Evolutionary conservation across 768 basidiomycete genomes (phyloP), one percentile per base, ranked within the genome.

Genomic region (Mycena amicta): DNA sequence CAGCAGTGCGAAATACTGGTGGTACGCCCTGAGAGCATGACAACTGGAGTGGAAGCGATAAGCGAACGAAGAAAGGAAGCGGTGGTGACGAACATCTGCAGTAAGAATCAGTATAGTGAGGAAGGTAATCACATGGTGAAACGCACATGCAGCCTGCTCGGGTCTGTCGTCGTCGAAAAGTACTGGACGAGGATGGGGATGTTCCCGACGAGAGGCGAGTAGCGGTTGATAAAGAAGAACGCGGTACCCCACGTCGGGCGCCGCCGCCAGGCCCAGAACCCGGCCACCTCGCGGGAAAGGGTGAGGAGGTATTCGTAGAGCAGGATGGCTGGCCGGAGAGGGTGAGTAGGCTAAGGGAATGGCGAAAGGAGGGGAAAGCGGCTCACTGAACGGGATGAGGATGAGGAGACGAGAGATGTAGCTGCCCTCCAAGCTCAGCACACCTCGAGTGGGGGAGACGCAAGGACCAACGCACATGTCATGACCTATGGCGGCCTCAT

Each of bases 251-350:
- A 75, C 33, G 68, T 73, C 4, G 74, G 26, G 5, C 63, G 67
- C 2, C 65, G 52, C 54, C 65, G 52, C 53, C 59, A 8, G 47
- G 49, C 60, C 83, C 84, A 84, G 67, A 77, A 79, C 15, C 73
- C 67, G 22, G 75, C 72, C 5, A 80, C 69, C 57, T 85, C 83
- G 27, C 57, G 52, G 1, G 60, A 47, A 4, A 84, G 60, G 0
- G 83, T 85, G 37, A 83, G 67, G 39, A 72, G 33, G 57, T 80
- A 81, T 50, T 84, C 83, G 50, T 80, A 79, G 16, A 76, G 64
- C n/a, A 77, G 70, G 40, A 79, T 67, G 4, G 72, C 77, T 78
- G 41, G 16, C 20, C 26, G 8, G 43, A 47, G 43, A 6, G 5
- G 23, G 27, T 13, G 50, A 8, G 33, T 18, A 37, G 33, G 33